Percentiles rank a stretch among this genome's conserved stretches.
These are phyloP conservation scores for Boletus eberwhitei DNA, from an alignment of 768 basidiomycete genomes.

Conservation along the genomic window DNA sequence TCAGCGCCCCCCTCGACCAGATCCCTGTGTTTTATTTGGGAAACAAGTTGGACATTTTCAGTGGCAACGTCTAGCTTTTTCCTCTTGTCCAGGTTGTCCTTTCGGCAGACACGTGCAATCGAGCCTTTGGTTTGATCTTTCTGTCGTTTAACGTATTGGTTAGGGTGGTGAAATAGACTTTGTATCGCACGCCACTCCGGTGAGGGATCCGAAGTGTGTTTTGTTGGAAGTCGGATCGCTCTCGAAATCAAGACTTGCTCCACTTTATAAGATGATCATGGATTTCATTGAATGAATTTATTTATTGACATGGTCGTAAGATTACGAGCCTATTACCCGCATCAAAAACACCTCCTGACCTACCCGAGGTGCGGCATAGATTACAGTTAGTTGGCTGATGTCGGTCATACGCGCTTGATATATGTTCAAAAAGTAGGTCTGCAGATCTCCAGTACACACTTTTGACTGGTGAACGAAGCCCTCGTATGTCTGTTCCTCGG, in stretches of 20 bases:
- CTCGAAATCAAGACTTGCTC: neutral
- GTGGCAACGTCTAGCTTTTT: conserved; percentile 16
- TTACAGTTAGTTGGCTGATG: neutral
- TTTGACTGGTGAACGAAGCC: neutral
- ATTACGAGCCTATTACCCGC: neutral
- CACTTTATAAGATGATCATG: neutral
- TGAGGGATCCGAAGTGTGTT: neutral
- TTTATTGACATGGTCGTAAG: neutral
- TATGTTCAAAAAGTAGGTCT: neutral
- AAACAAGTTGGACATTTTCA: conserved; percentile 29
- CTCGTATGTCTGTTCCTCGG: conserved; percentile 1
- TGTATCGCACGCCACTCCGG: neutral
- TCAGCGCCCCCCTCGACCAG: conserved; percentile 20
- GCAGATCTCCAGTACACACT: neutral
- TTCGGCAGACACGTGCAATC: neutral
- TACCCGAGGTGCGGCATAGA: neutral
- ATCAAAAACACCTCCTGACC: neutral
- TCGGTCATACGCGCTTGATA: neutral
- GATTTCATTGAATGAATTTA: neutral
- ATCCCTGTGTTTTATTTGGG: conserved; percentile 37
- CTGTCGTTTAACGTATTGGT: neutral
- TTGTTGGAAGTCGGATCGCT: neutral
- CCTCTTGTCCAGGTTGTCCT: too few relatives aligned
- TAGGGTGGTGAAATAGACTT: neutral
- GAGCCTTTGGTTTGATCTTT: neutral